phyloP scores from a whole-genome alignment of 2,329 filamentous ascomycete genomes.

The Colletotrichum sp. region DNA sequence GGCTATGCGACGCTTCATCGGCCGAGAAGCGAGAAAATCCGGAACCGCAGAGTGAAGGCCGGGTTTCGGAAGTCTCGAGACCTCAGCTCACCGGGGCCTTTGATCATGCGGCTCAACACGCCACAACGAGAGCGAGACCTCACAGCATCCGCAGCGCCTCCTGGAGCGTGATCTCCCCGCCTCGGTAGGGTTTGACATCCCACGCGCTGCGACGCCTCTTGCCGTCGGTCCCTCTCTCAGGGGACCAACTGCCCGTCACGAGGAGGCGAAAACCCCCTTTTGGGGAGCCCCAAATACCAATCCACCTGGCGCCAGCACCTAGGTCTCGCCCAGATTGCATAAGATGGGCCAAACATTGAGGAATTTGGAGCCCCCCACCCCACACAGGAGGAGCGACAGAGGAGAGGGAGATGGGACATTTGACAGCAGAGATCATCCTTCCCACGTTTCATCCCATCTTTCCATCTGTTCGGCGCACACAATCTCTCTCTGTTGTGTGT shows the following conservation, averaged over 20 bases:
- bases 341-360: not conserved
- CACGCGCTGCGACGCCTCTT: not conserved
- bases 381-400: not conserved
- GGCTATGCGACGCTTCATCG: not conserved
- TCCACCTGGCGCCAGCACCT: not conserved
- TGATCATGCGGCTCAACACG: not conserved
- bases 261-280: not conserved
- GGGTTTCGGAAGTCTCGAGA: not conserved
- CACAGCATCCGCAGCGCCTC: not conserved
- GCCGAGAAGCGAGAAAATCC: not conserved
- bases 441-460: slow-evolving; percentile 13
- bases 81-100: not conserved
- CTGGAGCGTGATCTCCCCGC: not conserved
- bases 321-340: not conserved
- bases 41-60: not conserved
- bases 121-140: not conserved
- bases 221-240: not conserved
- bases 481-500: not conserved
- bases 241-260: not conserved
- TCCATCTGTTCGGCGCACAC: not conserved
- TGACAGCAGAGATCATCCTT: slow-evolving; percentile 7
- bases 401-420: not conserved
- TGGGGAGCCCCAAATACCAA: not conserved
- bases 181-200: not conserved
- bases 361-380: not conserved